Evolutionary conservation across 2,329 filamentous ascomycete species (phyloP).

Genomic region (Colletotrichum tanaceti): DNA sequence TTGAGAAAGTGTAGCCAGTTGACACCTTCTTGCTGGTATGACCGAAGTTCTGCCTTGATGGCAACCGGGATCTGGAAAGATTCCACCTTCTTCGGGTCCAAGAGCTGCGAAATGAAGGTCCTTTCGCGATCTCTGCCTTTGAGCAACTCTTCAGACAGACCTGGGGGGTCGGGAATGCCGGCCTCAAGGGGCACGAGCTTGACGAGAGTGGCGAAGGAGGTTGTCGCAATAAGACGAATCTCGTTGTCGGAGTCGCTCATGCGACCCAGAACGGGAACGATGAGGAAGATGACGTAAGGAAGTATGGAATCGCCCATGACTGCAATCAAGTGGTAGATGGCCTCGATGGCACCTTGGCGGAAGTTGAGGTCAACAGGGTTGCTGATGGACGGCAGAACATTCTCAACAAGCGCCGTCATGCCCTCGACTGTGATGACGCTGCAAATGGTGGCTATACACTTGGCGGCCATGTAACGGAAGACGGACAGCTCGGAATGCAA

Average conservation of each 20-base stretch:
- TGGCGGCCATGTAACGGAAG: constrained; percentile 95
- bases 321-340: constrained; percentile 95
- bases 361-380: constrained; percentile 89
- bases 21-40: constrained; percentile 98
- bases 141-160: constrained; percentile 87
- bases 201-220: constrained; percentile 95
- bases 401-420: constrained; percentile 95
- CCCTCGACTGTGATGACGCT: constrained; percentile 95
- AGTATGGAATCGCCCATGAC: constrained; percentile 98
- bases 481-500: constrained; percentile 90
- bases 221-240: constrained; percentile 92
- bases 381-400: constrained; percentile 90
- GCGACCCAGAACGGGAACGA: constrained; percentile 93
- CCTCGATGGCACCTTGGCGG: constrained; percentile 94
- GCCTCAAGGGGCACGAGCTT: constrained; percentile 97
- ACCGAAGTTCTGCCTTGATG: constrained; percentile 95
- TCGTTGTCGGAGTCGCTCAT: constrained; percentile 99
- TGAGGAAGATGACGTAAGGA: constrained; percentile 98
- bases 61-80: constrained; percentile 92
- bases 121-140: constrained; percentile 92
- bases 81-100: constrained; percentile 97
- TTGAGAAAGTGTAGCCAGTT: constrained; percentile 99
- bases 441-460: constrained; percentile 96
- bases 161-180: constrained; percentile 95
- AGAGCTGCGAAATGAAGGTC: constrained; percentile 95